A percentile compares a stretch with the other conserved stretches of the same genome.
phyloP scores from a whole-genome alignment of 305 asterid species.

The Lippia alba region DNA sequence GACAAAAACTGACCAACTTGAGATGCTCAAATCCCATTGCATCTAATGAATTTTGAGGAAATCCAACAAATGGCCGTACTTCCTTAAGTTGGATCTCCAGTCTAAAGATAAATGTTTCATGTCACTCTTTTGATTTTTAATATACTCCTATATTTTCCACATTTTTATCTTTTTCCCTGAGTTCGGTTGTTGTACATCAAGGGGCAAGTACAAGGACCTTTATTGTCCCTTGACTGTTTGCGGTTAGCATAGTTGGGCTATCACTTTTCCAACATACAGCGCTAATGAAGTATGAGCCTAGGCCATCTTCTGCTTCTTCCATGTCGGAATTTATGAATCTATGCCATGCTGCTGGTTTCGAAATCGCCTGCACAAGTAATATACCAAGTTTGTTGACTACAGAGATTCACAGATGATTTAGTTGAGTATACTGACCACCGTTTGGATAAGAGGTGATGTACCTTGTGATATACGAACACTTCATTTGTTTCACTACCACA shows the following conservation, averaged over 20 bases:
- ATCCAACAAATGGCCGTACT: constrained; percentile 12
- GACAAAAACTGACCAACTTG: background rate
- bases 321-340: constrained; percentile 54
- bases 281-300: constrained; percentile 76
- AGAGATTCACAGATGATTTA: constrained; percentile 23
- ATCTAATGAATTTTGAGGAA: background rate
- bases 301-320: constrained; percentile 58
- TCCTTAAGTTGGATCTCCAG: constrained; percentile 19
- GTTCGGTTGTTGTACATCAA: constrained; percentile 29
- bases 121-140: background rate
- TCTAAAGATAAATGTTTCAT: background rate
- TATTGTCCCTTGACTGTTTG: constrained; percentile 90
- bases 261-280: constrained; percentile 69
- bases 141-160: background rate
- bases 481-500: constrained; percentile 94
- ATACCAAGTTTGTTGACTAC: constrained; percentile 1
- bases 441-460: constrained; percentile 10
- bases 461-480: constrained; percentile 86
- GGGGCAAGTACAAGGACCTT: constrained; percentile 83
- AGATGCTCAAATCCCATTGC: constrained; percentile 10
- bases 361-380: constrained; percentile 59
- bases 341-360: constrained; percentile 81
- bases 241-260: constrained; percentile 65
- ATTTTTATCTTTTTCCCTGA: background rate
- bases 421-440: constrained; percentile 10